Conservation (phyloP, 768 basidiomycete genomes). For the Panaeolus papilionaceus region DNA sequence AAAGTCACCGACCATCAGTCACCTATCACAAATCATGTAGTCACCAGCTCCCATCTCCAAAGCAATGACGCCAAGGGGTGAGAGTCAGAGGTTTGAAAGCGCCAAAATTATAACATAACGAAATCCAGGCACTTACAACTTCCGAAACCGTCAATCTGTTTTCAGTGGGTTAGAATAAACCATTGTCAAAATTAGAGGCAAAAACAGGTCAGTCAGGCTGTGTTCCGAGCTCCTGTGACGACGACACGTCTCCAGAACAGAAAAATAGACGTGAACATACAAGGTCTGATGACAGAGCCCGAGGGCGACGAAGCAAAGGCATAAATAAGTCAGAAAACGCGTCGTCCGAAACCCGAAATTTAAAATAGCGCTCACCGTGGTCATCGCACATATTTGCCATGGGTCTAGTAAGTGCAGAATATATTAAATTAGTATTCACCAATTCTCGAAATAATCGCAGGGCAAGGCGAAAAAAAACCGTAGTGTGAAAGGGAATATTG, state of each 20-base stretch:
- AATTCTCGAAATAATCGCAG: neutral
- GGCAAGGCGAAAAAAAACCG: conserved; percentile 11
- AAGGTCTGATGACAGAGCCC: conserved; percentile 24
- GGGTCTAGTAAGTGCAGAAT: conserved; percentile 50
- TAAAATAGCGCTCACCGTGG: conserved; percentile 60
- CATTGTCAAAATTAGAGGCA: neutral
- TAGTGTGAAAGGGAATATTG: neutral
- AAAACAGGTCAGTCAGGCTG: neutral
- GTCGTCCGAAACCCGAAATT: conserved; percentile 10
- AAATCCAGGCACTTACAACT: conserved; percentile 63
- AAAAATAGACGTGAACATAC: conserved; percentile 24
- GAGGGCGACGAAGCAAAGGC: neutral
- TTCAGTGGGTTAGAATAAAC: neutral
- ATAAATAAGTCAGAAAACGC: conserved; percentile 20
- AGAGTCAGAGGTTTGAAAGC: neutral
- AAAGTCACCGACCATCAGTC: conserved; percentile 15
- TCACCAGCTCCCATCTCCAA: neutral
- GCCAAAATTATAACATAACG: conserved; percentile 4
- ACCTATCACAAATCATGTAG: neutral
- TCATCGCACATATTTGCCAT: conserved; percentile 92
- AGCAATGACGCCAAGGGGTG: neutral
- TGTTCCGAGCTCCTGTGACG: conserved; percentile 3
- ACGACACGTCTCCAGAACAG: neutral
- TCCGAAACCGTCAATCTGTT: conserved; percentile 79
- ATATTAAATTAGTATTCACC: neutral